Evolutionary conservation across 2,329 filamentous ascomycete species (phyloP).

Genomic region (Metarhizium album): DNA sequence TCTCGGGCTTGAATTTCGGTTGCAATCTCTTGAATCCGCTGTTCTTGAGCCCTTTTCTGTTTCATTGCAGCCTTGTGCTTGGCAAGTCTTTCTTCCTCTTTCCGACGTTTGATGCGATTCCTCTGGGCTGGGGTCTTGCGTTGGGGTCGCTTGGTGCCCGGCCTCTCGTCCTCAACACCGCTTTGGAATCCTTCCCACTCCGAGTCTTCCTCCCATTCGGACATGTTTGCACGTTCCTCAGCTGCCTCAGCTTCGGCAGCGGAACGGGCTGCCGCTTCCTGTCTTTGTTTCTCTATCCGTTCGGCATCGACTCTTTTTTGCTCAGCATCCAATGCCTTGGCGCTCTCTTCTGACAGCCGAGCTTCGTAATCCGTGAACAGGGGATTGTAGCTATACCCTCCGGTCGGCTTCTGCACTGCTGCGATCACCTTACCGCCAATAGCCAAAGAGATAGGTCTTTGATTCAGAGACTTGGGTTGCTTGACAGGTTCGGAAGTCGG

Average conservation of each 20-base stretch:
- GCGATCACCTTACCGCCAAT: constrained; percentile 71
- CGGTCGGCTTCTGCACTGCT: constrained; percentile 67
- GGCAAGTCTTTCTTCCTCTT: constrained; percentile 69
- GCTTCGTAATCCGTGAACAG: constrained; percentile 75
- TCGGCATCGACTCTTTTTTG: constrained; percentile 58
- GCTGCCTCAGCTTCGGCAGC: constrained; percentile 66
- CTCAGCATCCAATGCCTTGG: constrained; percentile 71
- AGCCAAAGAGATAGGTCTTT: constrained; percentile 71
- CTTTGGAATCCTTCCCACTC: constrained; percentile 88
- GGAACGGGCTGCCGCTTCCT: constrained; percentile 58
- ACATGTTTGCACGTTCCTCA: constrained; percentile 52
- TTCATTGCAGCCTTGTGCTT: constrained; percentile 69
- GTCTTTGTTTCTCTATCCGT: constrained; percentile 53
- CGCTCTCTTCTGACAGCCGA: constrained; percentile 62
- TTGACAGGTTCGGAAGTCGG: constrained; percentile 55
- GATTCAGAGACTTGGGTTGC: constrained; percentile 63
- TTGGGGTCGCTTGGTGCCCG: constrained; percentile 56
- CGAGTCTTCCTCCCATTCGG: constrained; percentile 75
- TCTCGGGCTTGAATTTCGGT: constrained; percentile 51
- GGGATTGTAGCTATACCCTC: constrained; percentile 88
- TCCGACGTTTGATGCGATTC: constrained; percentile 80
- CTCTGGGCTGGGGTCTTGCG: constrained; percentile 79
- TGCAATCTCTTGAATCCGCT: constrained; percentile 60
- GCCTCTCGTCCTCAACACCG: constrained; percentile 58
- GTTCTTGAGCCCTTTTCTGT: constrained; percentile 59